Base-by-base conservation (phyloP, 2,329 filamentous ascomycete species). In the Penicillium sp. region DNA sequence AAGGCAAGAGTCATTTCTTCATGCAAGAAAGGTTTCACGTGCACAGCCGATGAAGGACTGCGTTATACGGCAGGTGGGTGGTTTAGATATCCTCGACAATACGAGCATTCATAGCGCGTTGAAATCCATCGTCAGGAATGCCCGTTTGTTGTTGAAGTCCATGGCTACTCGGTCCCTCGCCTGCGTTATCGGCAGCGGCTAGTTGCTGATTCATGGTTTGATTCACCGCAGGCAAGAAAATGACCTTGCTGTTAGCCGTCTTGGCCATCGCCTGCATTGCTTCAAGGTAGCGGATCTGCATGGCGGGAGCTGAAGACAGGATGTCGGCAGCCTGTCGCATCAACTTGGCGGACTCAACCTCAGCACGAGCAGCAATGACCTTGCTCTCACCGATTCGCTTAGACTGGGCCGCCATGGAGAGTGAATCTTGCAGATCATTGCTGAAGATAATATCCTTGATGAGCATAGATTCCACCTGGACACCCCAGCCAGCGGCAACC, bases 211-310 rank as follows among this genome's bases (percentile, higher is more conserved):
- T 79, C 19, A 77, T 66, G 14, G 83, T 86, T 76, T 89, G 84
- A 73, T 83, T 84, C 36, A 80, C 75, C 8, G 81, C 85, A 1
- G 89, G 89, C 63, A 94, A 71, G 82, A 94, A 93, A 66, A 93
- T 92, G 67, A 94, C 89, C 78, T 95, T 95, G 75, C 82, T 84
- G 76, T 92, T 95, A 44, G 92, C 91, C 0, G 86, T 85, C 84
- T 97, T 97, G 67, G 94, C 94, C 93, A 99, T 99, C 37, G 91
- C 85, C 75, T 97, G 94, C 93, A 97, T 97, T 3, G 94, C 92
- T 79, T 99, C 94, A 63, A 99, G 88, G 75, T 97, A 97, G 63
- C 92, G 83, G 79, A 96, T 96, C 79, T 97, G 92, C 94, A 99
- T 99, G 65, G 94, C 94, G 2, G 94, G 94, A 0, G 93, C 93